A percentile compares a stretch with the other conserved stretches of the same genome.
Conservation (phyloP, 257 asterid species). For the Catharanthus roseus region DNA sequence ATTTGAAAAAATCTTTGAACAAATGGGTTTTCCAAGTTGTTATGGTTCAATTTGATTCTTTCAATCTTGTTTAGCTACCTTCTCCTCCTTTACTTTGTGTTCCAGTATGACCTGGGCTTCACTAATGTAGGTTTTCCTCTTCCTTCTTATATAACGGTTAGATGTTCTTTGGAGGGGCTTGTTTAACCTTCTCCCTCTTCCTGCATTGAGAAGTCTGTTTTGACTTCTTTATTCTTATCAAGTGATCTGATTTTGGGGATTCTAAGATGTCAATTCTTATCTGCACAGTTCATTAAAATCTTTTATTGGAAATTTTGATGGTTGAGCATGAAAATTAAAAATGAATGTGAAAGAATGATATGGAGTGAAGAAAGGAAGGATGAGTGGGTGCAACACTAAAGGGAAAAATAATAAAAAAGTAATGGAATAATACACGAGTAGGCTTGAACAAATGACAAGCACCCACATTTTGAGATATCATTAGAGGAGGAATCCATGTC, state of each 20-base stretch:
- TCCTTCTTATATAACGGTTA: neutral
- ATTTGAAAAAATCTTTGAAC: no score
- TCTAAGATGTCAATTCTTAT: neutral
- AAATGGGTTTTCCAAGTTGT: no score
- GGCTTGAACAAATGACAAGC: conserved; percentile 18
- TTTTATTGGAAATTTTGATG: neutral
- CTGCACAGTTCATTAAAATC: no score
- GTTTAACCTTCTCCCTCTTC: neutral
- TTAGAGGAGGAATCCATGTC: conserved; percentile 34
- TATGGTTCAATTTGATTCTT: neutral
- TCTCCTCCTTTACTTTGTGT: neutral
- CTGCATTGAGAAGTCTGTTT: no score
- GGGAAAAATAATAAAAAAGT: neutral
- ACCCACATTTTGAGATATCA: conserved; percentile 16
- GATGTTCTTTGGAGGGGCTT: neutral
- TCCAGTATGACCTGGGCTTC: neutral
- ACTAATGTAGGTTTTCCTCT: neutral
- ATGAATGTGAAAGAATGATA: neutral
- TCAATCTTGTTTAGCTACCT: neutral
- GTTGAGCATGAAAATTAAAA: neutral
- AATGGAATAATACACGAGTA: neutral
- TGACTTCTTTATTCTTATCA: neutral
- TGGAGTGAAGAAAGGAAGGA: neutral
- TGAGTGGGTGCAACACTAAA: neutral
- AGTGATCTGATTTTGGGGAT: neutral